Evolutionary conservation across 208 protist species (phyloP).

Genomic region (Blastocrithidia nonstop): DNA sequence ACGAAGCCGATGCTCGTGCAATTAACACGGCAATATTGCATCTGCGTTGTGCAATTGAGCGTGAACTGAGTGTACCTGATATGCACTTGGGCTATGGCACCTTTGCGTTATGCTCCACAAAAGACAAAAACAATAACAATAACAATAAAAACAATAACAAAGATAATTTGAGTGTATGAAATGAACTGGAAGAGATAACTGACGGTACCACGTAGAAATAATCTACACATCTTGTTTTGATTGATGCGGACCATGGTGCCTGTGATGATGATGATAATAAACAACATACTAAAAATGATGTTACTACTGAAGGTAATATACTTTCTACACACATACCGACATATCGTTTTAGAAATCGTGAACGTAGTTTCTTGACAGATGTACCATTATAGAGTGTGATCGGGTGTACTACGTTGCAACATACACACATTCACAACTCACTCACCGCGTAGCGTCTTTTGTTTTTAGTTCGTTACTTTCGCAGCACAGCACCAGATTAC

Average conservation of each 20-base stretch:
- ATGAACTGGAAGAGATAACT: no score
- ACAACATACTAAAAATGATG: background rate
- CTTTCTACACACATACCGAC: background rate
- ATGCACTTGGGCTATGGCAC: conserved; percentile 80
- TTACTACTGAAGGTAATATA: background rate
- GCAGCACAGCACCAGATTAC: conserved; percentile 52
- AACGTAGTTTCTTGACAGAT: conserved; percentile 48
- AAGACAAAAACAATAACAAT: background rate
- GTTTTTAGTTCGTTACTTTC: conserved; percentile 43
- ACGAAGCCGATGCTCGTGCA: conserved; percentile 27
- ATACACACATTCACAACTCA: conserved; percentile 30
- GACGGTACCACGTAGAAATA: no score
- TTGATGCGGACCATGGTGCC: no score
- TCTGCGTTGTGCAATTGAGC: conserved; percentile 60
- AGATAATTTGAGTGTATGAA: no score
- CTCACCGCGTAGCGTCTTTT: conserved; percentile 35
- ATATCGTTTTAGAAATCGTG: background rate
- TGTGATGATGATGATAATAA: no score
- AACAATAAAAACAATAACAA: background rate
- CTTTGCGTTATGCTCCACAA: conserved; percentile 21
- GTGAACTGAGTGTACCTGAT: conserved; percentile 19
- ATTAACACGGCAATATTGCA: conserved; percentile 77
- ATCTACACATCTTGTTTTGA: no score
- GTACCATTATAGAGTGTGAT: conserved; percentile 30
- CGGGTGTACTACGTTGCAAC: conserved; percentile 4